A percentile compares a stretch with the other conserved stretches of the same genome.
phyloP scores from a whole-genome alignment of 2,329 filamentous ascomycete species.

The Curvularia hawaiiensis region DNA sequence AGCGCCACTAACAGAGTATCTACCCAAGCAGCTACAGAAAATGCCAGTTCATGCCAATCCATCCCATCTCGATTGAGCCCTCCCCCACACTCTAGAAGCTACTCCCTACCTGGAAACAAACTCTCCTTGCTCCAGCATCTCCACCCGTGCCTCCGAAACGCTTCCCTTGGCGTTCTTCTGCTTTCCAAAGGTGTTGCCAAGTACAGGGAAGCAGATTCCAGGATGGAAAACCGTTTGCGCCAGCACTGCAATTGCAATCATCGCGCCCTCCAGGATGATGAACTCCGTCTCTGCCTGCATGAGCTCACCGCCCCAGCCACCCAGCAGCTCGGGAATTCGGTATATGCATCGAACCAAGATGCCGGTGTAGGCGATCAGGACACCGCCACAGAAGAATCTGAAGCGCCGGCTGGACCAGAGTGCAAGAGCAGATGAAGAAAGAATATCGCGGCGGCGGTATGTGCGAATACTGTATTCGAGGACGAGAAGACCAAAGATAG shows the following conservation, averaged over 20 bases:
- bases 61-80: neutral
- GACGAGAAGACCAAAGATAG: conserved; percentile 53
- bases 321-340: conserved; percentile 53
- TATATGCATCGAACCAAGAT: conserved; percentile 55
- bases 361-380: conserved; percentile 47
- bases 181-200: conserved; percentile 20
- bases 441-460: conserved; percentile 21
- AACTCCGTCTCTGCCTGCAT: conserved; percentile 55
- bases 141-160: conserved; percentile 9
- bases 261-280: conserved; percentile 57
- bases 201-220: conserved; percentile 33
- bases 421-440: conserved; percentile 15
- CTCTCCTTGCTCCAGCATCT: conserved; percentile 10
- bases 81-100: neutral
- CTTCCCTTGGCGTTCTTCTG: conserved; percentile 5
- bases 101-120: neutral
- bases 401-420: conserved; percentile 24
- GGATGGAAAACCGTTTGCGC: conserved; percentile 55
- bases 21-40: neutral
- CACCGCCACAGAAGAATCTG: conserved; percentile 29
- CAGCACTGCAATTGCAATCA: conserved; percentile 54
- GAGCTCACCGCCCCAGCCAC: conserved; percentile 50
- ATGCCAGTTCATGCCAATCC: neutral
- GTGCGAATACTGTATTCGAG: conserved; percentile 41
- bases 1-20: neutral